Evolutionary conservation across 495 filamentous ascomycete species (phyloP).

Genomic region (Penicillium samsonianum): DNA sequence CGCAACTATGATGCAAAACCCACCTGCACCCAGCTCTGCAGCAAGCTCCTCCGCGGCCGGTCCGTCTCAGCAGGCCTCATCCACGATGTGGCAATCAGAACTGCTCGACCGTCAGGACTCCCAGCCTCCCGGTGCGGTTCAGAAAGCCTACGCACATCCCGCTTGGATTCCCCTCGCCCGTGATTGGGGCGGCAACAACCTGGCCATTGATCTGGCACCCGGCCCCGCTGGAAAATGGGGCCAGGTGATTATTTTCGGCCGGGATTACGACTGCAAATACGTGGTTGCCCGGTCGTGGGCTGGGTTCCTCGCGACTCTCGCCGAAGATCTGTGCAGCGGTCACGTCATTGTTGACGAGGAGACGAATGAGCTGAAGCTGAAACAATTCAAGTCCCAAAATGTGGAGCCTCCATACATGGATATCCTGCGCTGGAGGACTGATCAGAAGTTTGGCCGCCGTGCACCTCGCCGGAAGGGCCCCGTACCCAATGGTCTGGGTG

Average conservation of each 20-base stretch:
- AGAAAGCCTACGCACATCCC: constrained; percentile 91
- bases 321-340: constrained; percentile 84
- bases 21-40: constrained; percentile 63
- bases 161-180: constrained; percentile 95
- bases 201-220: constrained; percentile 91
- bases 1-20: constrained; percentile 51
- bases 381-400: constrained; percentile 82
- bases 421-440: constrained; percentile 89
- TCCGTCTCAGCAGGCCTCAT: constrained; percentile 49
- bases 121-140: constrained; percentile 80
- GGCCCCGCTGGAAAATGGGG: constrained; percentile 91
- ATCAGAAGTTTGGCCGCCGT: constrained; percentile 85
- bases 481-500: constrained; percentile 42
- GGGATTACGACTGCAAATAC: constrained; percentile 98
- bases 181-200: constrained; percentile 98
- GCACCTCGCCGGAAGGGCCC: constrained; percentile 46
- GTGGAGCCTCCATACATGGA: constrained; percentile 95
- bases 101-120: constrained; percentile 83
- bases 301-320: constrained; percentile 78
- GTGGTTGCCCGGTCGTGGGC: constrained; percentile 93
- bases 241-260: constrained; percentile 93
- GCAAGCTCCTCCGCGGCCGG: constrained; percentile 63
- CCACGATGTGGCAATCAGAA: constrained; percentile 79
- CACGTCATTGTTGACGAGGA: constrained; percentile 92
- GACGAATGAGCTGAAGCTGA: constrained; percentile 83